These are phyloP conservation scores for Ramicandelaber brevisporus DNA, from an alignment of 192 early-diverging fungal genomes.

Conservation along the genomic window DNA sequence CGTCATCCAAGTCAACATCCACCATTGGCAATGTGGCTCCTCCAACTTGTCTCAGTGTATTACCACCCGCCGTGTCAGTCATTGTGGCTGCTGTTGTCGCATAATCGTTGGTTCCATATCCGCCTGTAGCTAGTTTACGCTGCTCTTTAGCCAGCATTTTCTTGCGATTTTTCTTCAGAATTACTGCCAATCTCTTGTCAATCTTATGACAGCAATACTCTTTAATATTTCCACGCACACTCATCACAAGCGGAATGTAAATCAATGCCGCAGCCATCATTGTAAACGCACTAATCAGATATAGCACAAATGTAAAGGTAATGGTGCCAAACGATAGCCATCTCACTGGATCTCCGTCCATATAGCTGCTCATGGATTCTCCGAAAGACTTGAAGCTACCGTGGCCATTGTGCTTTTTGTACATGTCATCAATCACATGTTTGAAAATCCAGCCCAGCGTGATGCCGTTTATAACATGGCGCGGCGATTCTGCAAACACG, in stretches of 20 bases:
- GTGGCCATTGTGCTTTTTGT: constrained; percentile 3
- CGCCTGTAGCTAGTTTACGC: too few species aligned
- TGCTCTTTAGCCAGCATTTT: not conserved
- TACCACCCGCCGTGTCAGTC: too few species aligned
- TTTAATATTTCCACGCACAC: constrained; percentile 65
- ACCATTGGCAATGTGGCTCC: too few species aligned
- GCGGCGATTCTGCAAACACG: constrained; percentile 55
- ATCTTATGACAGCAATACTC: constrained; percentile 75
- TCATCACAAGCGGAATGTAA: constrained; percentile 53
- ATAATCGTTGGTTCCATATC: too few species aligned
- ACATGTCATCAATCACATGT: too few species aligned
- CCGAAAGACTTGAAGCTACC: constrained; percentile 4
- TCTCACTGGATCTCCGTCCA: not conserved
- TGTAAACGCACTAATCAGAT: constrained; percentile 20
- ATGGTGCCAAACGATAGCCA: constrained; percentile 7
- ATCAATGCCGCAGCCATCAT: constrained; percentile 31
- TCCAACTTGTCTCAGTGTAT: too few species aligned
- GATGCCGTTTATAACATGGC: constrained; percentile 38
- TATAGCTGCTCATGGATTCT: constrained; percentile 5
- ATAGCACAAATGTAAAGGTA: constrained; percentile 37
- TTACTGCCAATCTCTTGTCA: constrained; percentile 32
- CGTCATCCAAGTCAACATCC: too few species aligned
- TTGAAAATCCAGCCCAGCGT: constrained; percentile 16
- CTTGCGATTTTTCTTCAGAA: constrained; percentile 3
- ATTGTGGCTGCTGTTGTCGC: too few species aligned